Evolutionary conservation across 257 asterid species (phyloP), one percentile per base, ranked within the genome.

Genomic region (Solanum lignicaule): DNA sequence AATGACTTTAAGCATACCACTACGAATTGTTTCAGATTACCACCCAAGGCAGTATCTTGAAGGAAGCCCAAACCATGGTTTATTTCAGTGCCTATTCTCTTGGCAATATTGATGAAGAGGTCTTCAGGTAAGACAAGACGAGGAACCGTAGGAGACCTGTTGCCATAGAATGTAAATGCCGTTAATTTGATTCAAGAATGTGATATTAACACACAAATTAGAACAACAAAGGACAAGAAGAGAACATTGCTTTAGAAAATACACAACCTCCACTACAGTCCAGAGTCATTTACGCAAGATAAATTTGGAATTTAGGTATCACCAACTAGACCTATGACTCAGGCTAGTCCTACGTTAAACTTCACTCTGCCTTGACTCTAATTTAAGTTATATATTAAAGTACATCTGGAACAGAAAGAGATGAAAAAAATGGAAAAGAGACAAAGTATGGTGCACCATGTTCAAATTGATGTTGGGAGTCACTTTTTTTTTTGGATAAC

Each of bases 31-130:
- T 96, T 96, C 52, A 93, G 6, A 72, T 90, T 92, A 88, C 99
- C 95, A 6, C 88, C 93, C 86, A 93, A 92, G 71, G 99, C 93
- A 83, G 91, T 84, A 82, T 92, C 91, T 92, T 96, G 98, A 92
- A 96, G 90, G 90, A 86, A 89, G 87, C 68, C 9, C 88, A 96
- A 88, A 46, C 89, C 86, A 3, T 88, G 94, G 84, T 96, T 96
- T 75, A 93, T 93, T 92, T 94, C 93, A 55, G 86, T 33, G 46
- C 95, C 96, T 2, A 88, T 21, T 71, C 89, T 60, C 92, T 79
- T 93, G 75, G 98, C 98, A 83, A 90, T 35, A 90, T 87, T 89
- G 39, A 89, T 91, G 36, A 95, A 96, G 20, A 88, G 87, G 23
- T 96, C 96, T 86, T 94, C 92, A 1, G 98, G 95, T 79, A 95